Evolutionary conservation across 2,329 filamentous ascomycete species (phyloP).

Genomic region (Penicillium expansum): DNA sequence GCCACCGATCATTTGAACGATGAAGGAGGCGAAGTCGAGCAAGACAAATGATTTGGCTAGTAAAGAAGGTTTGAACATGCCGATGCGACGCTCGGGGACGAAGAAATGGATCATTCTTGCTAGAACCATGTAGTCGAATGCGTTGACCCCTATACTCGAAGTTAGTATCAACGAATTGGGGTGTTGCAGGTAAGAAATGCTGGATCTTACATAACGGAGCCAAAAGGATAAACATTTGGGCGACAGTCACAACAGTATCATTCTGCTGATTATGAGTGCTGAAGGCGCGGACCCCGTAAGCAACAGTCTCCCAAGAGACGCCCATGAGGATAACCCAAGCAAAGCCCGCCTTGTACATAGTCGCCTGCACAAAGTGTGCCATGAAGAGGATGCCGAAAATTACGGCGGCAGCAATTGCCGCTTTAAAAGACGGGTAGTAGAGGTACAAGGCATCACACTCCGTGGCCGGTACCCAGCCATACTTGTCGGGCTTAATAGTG

Average conservation of each 20-base stretch:
- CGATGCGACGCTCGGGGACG: constrained; percentile 38
- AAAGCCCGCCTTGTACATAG: constrained; percentile 37
- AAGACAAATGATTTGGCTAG: constrained; percentile 43
- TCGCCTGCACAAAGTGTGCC: constrained; percentile 37
- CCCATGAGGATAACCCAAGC: constrained; percentile 49
- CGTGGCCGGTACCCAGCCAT: constrained; percentile 21
- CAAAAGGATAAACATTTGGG: constrained; percentile 10
- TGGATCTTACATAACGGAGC: constrained; percentile 4
- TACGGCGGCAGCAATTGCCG: constrained; percentile 36
- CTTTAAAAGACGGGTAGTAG: constrained; percentile 40
- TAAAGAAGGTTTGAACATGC: constrained; percentile 37
- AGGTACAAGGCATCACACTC: constrained; percentile 16
- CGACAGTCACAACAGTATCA: not conserved
- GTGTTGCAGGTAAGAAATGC: not conserved
- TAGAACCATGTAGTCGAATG: constrained; percentile 49
- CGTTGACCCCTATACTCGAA: constrained; percentile 37
- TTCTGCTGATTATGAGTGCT: constrained; percentile 2
- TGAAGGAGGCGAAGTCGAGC: constrained; percentile 39
- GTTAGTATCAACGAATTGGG: not conserved
- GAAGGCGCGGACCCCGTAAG: constrained; percentile 37
- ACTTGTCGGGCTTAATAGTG: constrained; percentile 21
- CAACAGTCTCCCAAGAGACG: constrained; percentile 42
- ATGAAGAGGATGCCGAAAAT: constrained; percentile 31
- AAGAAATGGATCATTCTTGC: constrained; percentile 49
- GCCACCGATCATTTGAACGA: constrained; percentile 19